A percentile compares a stretch with the other conserved stretches of the same genome.
Conservation (phyloP, 768 basidiomycete species). For the Cyathus striatus region DNA sequence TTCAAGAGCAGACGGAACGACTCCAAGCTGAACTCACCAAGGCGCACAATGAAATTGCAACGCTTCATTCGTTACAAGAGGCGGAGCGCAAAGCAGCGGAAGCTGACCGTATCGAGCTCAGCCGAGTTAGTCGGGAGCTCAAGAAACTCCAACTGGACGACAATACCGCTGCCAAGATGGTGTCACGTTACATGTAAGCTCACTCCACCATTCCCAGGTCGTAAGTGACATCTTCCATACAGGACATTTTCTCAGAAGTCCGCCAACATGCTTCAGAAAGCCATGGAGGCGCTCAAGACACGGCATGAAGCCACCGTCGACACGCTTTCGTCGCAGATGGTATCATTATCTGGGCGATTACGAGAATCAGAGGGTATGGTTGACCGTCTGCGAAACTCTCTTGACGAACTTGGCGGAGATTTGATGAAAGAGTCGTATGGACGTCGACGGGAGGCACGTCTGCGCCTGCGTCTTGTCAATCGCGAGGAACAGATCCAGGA, state of each 20-base stretch:
- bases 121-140: conserved; percentile 42
- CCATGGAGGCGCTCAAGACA: conserved; percentile 51
- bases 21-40: conserved; percentile 38
- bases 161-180: conserved; percentile 75
- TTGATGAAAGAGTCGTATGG: conserved; percentile 69
- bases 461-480: conserved; percentile 56
- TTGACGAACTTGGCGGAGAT: conserved; percentile 71
- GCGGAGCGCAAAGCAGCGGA: conserved; percentile 39
- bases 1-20: conserved; percentile 39
- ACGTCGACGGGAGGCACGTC: conserved; percentile 61
- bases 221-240: neutral
- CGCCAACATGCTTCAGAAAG: conserved; percentile 57
- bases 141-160: conserved; percentile 60
- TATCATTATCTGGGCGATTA: conserved; percentile 37
- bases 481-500: conserved; percentile 62
- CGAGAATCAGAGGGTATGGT: conserved; percentile 35
- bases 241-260: conserved; percentile 85
- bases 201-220: neutral
- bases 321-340: conserved; percentile 49
- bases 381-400: conserved; percentile 46
- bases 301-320: conserved; percentile 59
- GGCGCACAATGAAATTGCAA: conserved; percentile 39
- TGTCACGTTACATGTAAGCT: conserved; percentile 77
- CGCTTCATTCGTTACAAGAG: conserved; percentile 34
- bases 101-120: conserved; percentile 39